Percentiles rank a stretch among this genome's conserved stretches.
Evolutionary conservation across 2,329 filamentous ascomycete genomes (phyloP).

Genomic region (Pezicula rhizophila): DNA sequence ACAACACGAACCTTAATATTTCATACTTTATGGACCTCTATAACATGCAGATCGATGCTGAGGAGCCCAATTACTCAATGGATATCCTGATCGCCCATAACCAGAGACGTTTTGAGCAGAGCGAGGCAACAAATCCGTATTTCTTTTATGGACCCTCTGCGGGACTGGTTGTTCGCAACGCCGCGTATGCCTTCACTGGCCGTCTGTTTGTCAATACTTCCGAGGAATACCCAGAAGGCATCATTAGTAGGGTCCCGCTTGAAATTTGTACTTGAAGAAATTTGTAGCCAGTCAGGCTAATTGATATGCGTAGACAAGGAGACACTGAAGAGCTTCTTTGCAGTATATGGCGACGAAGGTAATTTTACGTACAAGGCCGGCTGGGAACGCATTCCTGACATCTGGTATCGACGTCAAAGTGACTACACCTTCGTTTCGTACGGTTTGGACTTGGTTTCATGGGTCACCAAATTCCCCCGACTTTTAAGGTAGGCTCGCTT

Average conservation of each 20-base stretch:
- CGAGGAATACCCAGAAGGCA: constrained; percentile 28
- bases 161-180: constrained; percentile 42
- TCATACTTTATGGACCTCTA: constrained; percentile 42
- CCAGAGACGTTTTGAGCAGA: constrained; percentile 29
- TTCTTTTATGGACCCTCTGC: constrained; percentile 48
- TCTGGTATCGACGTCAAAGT: neutral
- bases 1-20: constrained; percentile 44
- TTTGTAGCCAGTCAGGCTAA: neutral
- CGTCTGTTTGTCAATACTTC: constrained; percentile 40
- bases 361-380: neutral
- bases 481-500: neutral
- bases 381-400: constrained; percentile 7
- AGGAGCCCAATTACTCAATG: constrained; percentile 1
- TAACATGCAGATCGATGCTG: constrained; percentile 14
- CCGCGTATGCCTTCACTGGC: constrained; percentile 39
- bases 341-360: neutral
- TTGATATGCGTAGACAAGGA: neutral
- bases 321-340: constrained; percentile 14
- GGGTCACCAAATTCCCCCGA: neutral
- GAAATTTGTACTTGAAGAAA: constrained; percentile 14
- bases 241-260: constrained; percentile 23
- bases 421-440: neutral
- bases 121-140: constrained; percentile 40
- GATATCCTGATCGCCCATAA: constrained; percentile 11
- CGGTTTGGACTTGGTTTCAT: neutral